Conservation (phyloP, 441 rosid genomes). For the Gossypium davidsonii region DNA sequence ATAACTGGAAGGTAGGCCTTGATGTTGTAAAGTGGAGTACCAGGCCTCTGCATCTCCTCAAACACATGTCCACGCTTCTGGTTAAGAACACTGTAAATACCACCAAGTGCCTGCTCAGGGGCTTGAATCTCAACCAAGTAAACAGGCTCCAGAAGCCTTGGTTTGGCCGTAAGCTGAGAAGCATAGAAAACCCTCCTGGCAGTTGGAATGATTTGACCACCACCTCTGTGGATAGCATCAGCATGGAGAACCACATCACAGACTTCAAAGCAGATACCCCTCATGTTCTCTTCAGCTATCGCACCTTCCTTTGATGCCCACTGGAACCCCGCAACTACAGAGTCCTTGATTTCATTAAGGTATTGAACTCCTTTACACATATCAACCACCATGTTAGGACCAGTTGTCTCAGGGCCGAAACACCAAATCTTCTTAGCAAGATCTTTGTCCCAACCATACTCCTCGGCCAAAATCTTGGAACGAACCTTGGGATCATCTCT, state of each 20-base stretch:
- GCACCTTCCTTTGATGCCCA: constrained; percentile 23
- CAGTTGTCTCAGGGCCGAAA: constrained; percentile 22
- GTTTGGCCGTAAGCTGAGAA: constrained; percentile 14
- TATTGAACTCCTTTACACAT: constrained; percentile 22
- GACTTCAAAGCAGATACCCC: constrained; percentile 18
- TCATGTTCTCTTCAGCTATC: constrained; percentile 14
- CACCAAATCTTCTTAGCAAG: constrained; percentile 20
- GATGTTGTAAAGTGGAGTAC: constrained; percentile 4
- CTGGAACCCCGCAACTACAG: constrained; percentile 21
- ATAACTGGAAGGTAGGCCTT: not conserved
- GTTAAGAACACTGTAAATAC: constrained; percentile 14
- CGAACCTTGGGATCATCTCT: constrained; percentile 20
- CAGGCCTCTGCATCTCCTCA: constrained; percentile 20
- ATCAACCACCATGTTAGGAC: constrained; percentile 20
- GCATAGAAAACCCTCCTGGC: constrained; percentile 20
- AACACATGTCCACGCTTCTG: constrained; percentile 21
- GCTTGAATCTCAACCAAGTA: constrained; percentile 19
- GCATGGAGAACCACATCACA: constrained; percentile 20
- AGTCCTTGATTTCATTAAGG: constrained; percentile 21
- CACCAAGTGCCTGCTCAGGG: constrained; percentile 16
- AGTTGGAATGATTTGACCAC: constrained; percentile 20
- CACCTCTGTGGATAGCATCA: constrained; percentile 21
- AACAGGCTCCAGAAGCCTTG: constrained; percentile 16
- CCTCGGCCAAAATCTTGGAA: constrained; percentile 16
- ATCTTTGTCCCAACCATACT: constrained; percentile 19